A percentile compares a stretch with the other conserved stretches of the same genome.
These are phyloP conservation scores for Moesziomyces sp. DNA, from an alignment of 1,284 basidiomycete genomes.

Conservation along the genomic window DNA sequence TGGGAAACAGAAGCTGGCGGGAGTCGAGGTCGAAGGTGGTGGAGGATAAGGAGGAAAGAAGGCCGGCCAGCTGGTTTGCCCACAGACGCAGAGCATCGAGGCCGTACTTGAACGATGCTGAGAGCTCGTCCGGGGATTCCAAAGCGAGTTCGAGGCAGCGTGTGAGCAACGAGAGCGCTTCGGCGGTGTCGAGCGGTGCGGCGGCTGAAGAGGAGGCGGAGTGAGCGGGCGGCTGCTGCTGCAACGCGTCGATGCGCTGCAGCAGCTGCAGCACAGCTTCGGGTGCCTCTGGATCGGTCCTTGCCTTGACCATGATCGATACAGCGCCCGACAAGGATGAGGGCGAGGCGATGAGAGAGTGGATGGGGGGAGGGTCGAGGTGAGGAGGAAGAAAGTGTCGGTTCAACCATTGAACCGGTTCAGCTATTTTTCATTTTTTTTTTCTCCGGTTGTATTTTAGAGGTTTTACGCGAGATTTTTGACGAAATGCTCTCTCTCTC, in stretches of 20 bases:
- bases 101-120: constrained; percentile 41
- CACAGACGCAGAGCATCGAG: constrained; percentile 46
- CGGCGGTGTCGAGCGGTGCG: constrained; percentile 9
- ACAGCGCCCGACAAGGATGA: neutral
- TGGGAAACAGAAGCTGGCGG: constrained; percentile 20
- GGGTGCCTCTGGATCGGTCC: constrained; percentile 41
- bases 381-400: neutral
- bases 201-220: constrained; percentile 14
- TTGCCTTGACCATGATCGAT: constrained; percentile 41
- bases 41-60: constrained; percentile 9
- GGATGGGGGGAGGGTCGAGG: constrained; percentile 6
- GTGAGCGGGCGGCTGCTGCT: constrained; percentile 2
- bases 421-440: too few species aligned
- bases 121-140: constrained; percentile 35
- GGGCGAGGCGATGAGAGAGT: neutral
- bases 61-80: constrained; percentile 18
- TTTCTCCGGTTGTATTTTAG: too few species aligned
- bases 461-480: too few species aligned
- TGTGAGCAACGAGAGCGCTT: constrained; percentile 28
- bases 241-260: constrained; percentile 24
- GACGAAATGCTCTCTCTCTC: too few species aligned
- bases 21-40: constrained; percentile 3
- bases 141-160: constrained; percentile 33
- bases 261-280: constrained; percentile 38
- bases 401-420: too few species aligned